Evolutionary conservation across 768 basidiomycete species (phyloP).

Genomic region (Calocybe gangraenosa): DNA sequence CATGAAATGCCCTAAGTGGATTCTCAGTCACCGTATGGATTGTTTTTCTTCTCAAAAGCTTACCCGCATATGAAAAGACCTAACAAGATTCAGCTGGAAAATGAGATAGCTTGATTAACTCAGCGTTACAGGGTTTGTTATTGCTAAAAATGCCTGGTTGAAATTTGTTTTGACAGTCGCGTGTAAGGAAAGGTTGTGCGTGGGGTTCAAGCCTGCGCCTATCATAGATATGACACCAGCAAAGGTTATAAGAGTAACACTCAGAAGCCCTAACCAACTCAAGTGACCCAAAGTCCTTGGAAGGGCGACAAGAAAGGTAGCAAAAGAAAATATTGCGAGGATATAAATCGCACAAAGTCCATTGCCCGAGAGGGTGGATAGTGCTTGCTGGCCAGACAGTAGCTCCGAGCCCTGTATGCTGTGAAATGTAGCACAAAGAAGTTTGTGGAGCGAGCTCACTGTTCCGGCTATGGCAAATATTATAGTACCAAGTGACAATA

Average conservation of each 20-base stretch:
- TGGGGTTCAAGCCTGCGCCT: conserved; percentile 43
- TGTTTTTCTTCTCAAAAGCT: conserved; percentile 7
- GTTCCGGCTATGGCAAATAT: conserved; percentile 48
- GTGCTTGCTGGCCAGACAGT: conserved; percentile 49
- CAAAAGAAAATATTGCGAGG: conserved; percentile 41
- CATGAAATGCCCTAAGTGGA: conserved; percentile 47
- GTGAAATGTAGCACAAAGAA: neutral
- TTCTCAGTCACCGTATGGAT: neutral
- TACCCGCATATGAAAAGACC: conserved; percentile 50
- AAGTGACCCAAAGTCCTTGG: conserved; percentile 45
- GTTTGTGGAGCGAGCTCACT: conserved; percentile 19
- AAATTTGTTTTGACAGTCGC: conserved; percentile 37
- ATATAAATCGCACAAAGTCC: conserved; percentile 43
- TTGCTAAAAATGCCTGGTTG: conserved; percentile 45
- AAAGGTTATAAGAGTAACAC: conserved; percentile 36
- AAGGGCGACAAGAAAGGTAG: conserved; percentile 37
- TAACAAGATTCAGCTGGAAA: conserved; percentile 8
- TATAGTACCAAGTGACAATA: conserved; percentile 41
- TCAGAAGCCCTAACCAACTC: conserved; percentile 43
- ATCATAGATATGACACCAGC: conserved; percentile 48
- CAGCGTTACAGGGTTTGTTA: conserved; percentile 46
- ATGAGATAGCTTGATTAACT: neutral
- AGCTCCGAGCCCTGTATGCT: conserved; percentile 38
- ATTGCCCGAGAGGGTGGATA: conserved; percentile 43
- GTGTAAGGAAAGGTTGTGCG: conserved; percentile 33